Evolutionary conservation across 768 basidiomycete species (phyloP).

Genomic region (Porpolomopsis calyptriformis): DNA sequence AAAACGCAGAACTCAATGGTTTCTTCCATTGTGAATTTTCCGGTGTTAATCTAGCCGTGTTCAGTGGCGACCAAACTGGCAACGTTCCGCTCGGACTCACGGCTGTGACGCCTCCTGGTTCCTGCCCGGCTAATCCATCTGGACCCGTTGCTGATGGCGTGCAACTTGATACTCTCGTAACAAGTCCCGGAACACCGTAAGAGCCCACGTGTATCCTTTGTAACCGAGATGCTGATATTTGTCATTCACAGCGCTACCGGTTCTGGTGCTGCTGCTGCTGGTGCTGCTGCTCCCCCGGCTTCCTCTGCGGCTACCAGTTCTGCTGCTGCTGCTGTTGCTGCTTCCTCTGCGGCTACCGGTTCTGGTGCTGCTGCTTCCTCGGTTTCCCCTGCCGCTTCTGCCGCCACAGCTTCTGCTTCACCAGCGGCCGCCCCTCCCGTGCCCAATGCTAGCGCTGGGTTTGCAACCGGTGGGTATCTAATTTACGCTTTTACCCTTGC

Average conservation of each 20-base stretch:
- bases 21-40: slow-evolving; percentile 46
- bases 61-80: slow-evolving; percentile 32
- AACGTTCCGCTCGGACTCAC: slow-evolving; percentile 36
- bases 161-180: slow-evolving; percentile 29
- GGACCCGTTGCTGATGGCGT: slow-evolving; percentile 36
- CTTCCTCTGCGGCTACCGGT: too few relatives aligned
- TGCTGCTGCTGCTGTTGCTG: slow-evolving; percentile 1
- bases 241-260: background rate
- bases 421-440: too few relatives aligned
- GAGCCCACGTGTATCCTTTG: background rate
- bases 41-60: slow-evolving; percentile 30
- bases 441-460: too few relatives aligned
- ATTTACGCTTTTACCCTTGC: too few relatives aligned
- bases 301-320: background rate
- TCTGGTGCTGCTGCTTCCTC: too few relatives aligned
- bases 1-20: slow-evolving; percentile 37
- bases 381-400: too few relatives aligned
- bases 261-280: background rate
- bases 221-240: background rate
- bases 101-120: slow-evolving; percentile 33
- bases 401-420: too few relatives aligned
- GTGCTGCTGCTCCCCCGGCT: background rate
- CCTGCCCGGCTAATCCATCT: slow-evolving; percentile 34
- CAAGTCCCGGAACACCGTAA: slow-evolving; percentile 21
- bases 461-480: too few relatives aligned